These are phyloP conservation scores for Botrytis paeoniae DNA, from an alignment of 2,329 filamentous ascomycete genomes.

Conservation along the genomic window DNA sequence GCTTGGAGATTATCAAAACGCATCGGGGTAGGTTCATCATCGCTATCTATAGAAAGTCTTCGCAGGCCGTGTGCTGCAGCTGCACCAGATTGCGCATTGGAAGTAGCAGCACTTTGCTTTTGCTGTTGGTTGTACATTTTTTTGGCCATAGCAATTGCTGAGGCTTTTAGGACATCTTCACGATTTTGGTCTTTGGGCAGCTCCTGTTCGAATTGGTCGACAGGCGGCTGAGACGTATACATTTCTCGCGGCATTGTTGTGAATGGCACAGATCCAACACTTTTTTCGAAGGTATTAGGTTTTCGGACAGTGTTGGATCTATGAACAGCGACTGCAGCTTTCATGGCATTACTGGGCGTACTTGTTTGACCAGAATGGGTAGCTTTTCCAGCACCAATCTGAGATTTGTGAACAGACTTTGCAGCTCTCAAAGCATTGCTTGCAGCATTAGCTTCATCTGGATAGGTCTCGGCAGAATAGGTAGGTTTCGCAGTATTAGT, in stretches of 20 bases:
- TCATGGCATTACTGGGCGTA: constrained; percentile 64
- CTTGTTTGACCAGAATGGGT: constrained; percentile 56
- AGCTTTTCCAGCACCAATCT: constrained; percentile 38
- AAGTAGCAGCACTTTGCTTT: constrained; percentile 43
- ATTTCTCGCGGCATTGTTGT: constrained; percentile 70
- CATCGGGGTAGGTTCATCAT: constrained; percentile 47
- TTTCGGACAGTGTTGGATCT: constrained; percentile 23
- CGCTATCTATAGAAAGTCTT: constrained; percentile 37
- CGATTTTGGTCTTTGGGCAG: constrained; percentile 66
- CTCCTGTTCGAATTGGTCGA: constrained; percentile 53
- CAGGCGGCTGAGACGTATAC: constrained; percentile 73
- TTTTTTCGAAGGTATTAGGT: constrained; percentile 46
- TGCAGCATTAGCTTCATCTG: constrained; percentile 58
- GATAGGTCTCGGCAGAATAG: constrained; percentile 55
- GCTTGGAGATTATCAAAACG: constrained; percentile 69
- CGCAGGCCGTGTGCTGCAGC: constrained; percentile 36
- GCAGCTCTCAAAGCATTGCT: constrained; percentile 72
- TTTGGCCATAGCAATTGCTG: constrained; percentile 84
- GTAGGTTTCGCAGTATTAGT: constrained; percentile 40
- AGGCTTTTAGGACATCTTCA: constrained; percentile 72
- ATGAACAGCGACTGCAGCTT: constrained; percentile 64
- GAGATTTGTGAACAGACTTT: constrained; percentile 49
- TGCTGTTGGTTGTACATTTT: constrained; percentile 76
- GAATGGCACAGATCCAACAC: constrained; percentile 56
- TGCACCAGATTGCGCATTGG: constrained; percentile 33